Base-by-base conservation (phyloP, 805 yeast species). In the Barnettozyma botsteinii region DNA sequence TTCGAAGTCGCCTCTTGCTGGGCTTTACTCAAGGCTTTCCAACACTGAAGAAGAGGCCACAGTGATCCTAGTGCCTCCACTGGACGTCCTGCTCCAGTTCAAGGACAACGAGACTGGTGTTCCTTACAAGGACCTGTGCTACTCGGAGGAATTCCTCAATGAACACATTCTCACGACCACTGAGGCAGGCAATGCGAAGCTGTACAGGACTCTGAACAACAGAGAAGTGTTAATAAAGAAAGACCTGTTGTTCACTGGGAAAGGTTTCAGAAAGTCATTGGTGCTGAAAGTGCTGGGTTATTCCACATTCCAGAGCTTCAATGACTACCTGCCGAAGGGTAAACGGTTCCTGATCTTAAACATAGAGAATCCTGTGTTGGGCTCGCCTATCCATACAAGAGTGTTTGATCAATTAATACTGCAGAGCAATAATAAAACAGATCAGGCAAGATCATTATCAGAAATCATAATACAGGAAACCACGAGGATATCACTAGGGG, bases 11-110 rank as follows among this genome's bases (percentile, higher is more conserved):
- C 70, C 79, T 13, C 61, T 70, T 37, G 71, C 67, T 42, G 67
- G 66, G n/a, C 62, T 75, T 7, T 66, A 77, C 27, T 54, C 60
- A 4, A 67, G 59, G 36, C 51, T 81, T 19, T 50, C 66, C 2
- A 30, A 34, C 9, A 32, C 49, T 21, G 41, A 57, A 52, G 31
- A 60, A 58, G 45, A 81, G 28, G 67, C 66, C 15, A 72, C 71
- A n/a, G 78, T 70, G 54, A 67, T 85, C 12, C 55, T 85, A n/a
- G 77, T 81, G 1, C 95, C 95, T 0, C 75, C 77, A 5, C 62
- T 81, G 1, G 54, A 60, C 21, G 59, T 71, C 3, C 61, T 83
- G 10, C 52, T 62, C 33, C 56, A 66, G 37, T 64, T 59, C 42
- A 55, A 52, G 14, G 79, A 74, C 38, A 40, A 44, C 11, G 66